A percentile compares a stretch with the other conserved stretches of the same genome.
These are phyloP conservation scores for Basidiobolus heterosporus DNA, from an alignment of 371 early-diverging fungal species.

Conservation along the genomic window DNA sequence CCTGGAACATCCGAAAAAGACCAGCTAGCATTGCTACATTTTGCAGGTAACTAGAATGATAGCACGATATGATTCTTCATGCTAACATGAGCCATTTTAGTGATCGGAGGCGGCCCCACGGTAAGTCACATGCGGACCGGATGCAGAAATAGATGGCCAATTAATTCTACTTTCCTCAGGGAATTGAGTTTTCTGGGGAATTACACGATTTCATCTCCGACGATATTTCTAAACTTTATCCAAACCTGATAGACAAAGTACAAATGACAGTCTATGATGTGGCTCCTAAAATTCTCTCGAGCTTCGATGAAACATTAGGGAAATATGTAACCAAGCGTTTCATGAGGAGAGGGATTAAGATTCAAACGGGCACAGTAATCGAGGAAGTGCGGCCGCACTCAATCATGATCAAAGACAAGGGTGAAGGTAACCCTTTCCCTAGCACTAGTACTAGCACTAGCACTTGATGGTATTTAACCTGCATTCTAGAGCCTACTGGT, in stretches of 20 bases:
- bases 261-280: conserved; percentile 56
- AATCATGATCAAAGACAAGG: neutral
- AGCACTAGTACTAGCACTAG: neutral
- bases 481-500: conserved; percentile 22
- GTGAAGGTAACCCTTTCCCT: neutral
- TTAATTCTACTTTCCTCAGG: conserved; percentile 18
- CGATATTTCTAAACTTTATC: conserved; percentile 47
- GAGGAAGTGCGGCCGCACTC: too few relatives aligned
- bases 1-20: conserved; percentile 47
- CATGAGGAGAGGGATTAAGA: too few relatives aligned
- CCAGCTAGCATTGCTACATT: conserved; percentile 52
- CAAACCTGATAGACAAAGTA: conserved; percentile 34
- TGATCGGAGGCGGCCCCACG: conserved; percentile 70
- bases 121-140: conserved; percentile 7
- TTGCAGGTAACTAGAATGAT: conserved; percentile 28
- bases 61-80: too few relatives aligned
- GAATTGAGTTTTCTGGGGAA: conserved; percentile 57
- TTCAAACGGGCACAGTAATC: too few relatives aligned
- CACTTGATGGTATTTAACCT: neutral
- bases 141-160: neutral
- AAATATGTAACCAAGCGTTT: conserved; percentile 34
- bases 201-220: conserved; percentile 61
- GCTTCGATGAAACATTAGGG: conserved; percentile 45
- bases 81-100: too few relatives aligned
- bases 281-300: conserved; percentile 45